phyloP scores from a whole-genome alignment of 1,139 yeast genomes.

The Torulaspora pretoriensis region DNA sequence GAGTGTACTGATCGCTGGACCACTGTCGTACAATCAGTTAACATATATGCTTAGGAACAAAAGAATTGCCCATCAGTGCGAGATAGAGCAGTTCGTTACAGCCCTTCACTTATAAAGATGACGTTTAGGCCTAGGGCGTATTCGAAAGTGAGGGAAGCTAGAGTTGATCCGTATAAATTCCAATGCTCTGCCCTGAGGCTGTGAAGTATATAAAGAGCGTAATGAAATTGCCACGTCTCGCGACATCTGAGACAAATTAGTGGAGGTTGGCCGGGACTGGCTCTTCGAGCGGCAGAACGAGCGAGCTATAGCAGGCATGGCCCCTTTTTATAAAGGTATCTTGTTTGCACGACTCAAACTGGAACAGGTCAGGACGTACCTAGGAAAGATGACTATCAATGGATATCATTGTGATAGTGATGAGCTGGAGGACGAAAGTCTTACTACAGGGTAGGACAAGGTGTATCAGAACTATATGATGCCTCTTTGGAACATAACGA shows the following conservation, averaged over 20 bases:
- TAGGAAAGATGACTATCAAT: conserved; percentile 22
- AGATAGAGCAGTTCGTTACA: no score
- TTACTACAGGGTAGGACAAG: conserved; percentile 31
- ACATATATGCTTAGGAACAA: no score
- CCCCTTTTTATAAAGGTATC: conserved; percentile 3
- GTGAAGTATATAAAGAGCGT: conserved; percentile 6
- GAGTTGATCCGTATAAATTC: no score
- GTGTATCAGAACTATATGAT: conserved; percentile 35
- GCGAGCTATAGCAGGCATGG: background rate
- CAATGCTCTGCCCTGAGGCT: background rate
- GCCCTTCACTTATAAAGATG: no score
- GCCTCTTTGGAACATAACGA: conserved; percentile 35
- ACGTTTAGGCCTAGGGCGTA: no score
- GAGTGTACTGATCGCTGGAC: no score
- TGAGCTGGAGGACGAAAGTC: conserved; percentile 25
- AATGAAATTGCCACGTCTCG: background rate
- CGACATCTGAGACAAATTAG: background rate
- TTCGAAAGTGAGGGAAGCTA: no score
- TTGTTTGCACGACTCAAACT: conserved; percentile 4
- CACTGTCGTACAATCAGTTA: no score
- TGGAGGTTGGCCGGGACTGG: background rate
- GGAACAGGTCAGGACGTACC: background rate
- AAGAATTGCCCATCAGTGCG: no score
- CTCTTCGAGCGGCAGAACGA: background rate
- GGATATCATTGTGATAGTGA: conserved; percentile 15